These are phyloP conservation scores for Berberis thunbergii DNA, from an alignment of 164 flowering plant genomes.

Conservation along the genomic window DNA sequence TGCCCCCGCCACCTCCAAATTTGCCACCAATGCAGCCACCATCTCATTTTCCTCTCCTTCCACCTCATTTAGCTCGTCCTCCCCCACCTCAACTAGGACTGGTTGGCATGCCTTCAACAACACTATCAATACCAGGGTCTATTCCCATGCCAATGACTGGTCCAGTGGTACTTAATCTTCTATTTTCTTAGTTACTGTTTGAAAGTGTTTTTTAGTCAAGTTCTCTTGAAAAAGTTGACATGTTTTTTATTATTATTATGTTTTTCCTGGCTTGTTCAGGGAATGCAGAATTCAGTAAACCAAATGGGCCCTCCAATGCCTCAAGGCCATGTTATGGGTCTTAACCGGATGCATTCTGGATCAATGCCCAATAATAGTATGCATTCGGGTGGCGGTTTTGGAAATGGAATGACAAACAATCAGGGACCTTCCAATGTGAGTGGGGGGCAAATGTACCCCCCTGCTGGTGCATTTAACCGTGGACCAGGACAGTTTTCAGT, in stretches of 20 bases:
- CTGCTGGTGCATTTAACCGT: constrained; percentile 58
- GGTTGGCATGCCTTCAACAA: constrained; percentile 39
- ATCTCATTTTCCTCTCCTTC: constrained; percentile 51
- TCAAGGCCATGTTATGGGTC: constrained; percentile 71
- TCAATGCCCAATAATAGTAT: constrained; percentile 29
- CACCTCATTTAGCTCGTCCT: constrained; percentile 73
- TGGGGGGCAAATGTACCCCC: constrained; percentile 62
- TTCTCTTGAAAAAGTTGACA: neutral
- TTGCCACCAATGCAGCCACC: constrained; percentile 73
- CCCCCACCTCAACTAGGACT: constrained; percentile 53
- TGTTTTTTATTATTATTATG: neutral
- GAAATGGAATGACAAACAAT: constrained; percentile 45
- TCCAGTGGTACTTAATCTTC: constrained; percentile 41
- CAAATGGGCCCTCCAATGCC: constrained; percentile 64
- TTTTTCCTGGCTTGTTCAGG: constrained; percentile 26
- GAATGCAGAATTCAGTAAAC: constrained; percentile 65
- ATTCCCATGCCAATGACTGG: constrained; percentile 51
- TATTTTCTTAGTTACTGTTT: neutral
- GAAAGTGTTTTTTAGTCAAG: neutral
- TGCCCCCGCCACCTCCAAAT: constrained; percentile 50
- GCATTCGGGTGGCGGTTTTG: constrained; percentile 43
- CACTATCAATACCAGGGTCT: constrained; percentile 51
- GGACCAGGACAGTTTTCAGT: constrained; percentile 66
- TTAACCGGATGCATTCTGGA: constrained; percentile 76
- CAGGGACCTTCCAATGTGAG: constrained; percentile 55